phyloP scores from a whole-genome alignment of 257 asterid species.

The Plantago major region DNA sequence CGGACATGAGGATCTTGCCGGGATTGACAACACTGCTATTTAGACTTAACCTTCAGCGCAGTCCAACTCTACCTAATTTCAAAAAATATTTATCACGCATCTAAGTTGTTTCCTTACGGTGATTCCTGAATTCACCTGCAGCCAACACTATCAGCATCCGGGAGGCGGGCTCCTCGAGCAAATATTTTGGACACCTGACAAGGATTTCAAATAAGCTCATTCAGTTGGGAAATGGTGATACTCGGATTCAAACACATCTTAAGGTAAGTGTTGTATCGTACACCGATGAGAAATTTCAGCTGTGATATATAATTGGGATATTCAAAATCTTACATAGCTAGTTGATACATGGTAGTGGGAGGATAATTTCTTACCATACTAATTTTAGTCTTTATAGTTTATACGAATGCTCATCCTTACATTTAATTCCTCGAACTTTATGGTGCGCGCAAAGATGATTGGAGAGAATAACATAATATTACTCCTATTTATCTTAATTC shows the following conservation, averaged over 20 bases:
- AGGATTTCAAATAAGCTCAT: slow-evolving; percentile 75
- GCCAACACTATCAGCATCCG: slow-evolving; percentile 67
- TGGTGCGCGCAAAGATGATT: too few relatives aligned
- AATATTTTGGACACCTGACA: slow-evolving; percentile 81
- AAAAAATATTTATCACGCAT: not conserved
- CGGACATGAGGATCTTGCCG: too few relatives aligned
- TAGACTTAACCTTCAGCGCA: not conserved
- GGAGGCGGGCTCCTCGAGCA: slow-evolving; percentile 63
- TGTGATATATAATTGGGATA: slow-evolving; percentile 3
- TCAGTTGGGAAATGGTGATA: slow-evolving; percentile 55
- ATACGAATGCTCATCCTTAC: not conserved
- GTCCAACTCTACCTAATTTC: not conserved
- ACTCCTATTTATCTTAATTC: too few relatives aligned
- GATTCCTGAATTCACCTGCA: slow-evolving; percentile 34
- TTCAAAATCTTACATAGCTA: slow-evolving; percentile 5
- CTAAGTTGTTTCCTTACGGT: slow-evolving; percentile 11
- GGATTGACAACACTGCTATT: not conserved
- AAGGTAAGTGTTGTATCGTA: slow-evolving; percentile 41
- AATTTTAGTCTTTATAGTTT: not conserved
- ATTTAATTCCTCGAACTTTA: slow-evolving; percentile 7
- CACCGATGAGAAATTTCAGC: not conserved
- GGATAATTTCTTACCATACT: slow-evolving; percentile 1
- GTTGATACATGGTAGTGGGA: not conserved
- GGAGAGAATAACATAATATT: too few relatives aligned
- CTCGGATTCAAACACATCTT: slow-evolving; percentile 54